These are phyloP conservation scores for Rhodocollybia butyracea DNA, from an alignment of 768 basidiomycete species.

Conservation along the genomic window DNA sequence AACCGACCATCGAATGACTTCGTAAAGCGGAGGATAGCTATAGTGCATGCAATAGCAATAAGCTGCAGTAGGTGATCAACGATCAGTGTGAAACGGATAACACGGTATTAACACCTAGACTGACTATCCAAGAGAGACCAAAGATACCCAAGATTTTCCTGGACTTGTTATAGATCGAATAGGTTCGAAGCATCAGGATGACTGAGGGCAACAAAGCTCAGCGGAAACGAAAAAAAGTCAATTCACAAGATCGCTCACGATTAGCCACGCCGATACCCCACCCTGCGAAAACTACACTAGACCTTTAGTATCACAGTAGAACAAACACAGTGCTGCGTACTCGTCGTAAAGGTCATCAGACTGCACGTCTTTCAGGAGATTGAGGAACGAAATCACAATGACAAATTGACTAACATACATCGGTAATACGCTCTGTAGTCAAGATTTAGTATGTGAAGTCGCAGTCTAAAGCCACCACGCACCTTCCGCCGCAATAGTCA, in stretches of 20 bases:
- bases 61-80: background rate
- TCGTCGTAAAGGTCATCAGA: background rate
- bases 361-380: background rate
- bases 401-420: background rate
- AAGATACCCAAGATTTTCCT: background rate
- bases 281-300: background rate
- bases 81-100: background rate
- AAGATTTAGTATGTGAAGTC: too few relatives aligned
- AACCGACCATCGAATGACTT: background rate
- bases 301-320: background rate
- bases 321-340: background rate
- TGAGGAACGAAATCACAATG: too few relatives aligned
- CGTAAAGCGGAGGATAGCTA: background rate
- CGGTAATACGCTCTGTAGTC: background rate
- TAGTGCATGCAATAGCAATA: background rate
- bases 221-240: background rate
- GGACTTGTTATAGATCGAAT: conserved; percentile 2
- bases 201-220: background rate
- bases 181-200: conserved; percentile 2
- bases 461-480: too few relatives aligned
- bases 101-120: background rate
- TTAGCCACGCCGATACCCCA: background rate
- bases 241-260: background rate
- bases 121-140: background rate
- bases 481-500: background rate